Conservation (phyloP, 352 stramenopile species). For the Thalassiosira delicatula region DNA sequence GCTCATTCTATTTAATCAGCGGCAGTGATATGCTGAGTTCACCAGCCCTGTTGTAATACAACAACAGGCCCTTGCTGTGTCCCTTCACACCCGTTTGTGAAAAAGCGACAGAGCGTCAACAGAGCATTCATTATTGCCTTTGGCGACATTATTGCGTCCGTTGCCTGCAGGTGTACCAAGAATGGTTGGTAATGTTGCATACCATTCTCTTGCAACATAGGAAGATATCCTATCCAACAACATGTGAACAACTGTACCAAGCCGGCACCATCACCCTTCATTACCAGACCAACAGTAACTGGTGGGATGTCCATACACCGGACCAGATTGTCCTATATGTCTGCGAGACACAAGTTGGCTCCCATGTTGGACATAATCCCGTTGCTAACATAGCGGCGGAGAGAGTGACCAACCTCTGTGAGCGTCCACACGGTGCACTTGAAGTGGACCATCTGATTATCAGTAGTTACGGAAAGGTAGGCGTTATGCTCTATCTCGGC, state of each 20-base stretch:
- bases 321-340: neutral
- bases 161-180: neutral
- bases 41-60: neutral
- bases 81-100: neutral
- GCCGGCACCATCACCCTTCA: neutral
- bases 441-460: no score
- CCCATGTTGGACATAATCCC: neutral
- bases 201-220: neutral
- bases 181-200: neutral
- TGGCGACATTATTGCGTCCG: conserved; percentile 5
- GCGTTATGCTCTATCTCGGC: no score
- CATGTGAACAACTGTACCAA: neutral
- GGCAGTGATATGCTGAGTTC: neutral
- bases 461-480: no score
- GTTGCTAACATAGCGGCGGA: no score
- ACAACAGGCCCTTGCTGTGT: neutral
- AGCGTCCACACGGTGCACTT: no score
- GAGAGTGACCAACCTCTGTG: no score
- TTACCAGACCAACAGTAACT: neutral
- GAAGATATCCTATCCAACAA: neutral
- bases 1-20: neutral
- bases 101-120: neutral
- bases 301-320: neutral
- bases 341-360: neutral
- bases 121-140: neutral